Base-by-base conservation (phyloP, 2,329 filamentous ascomycete species). In the Claviceps paspali region DNA sequence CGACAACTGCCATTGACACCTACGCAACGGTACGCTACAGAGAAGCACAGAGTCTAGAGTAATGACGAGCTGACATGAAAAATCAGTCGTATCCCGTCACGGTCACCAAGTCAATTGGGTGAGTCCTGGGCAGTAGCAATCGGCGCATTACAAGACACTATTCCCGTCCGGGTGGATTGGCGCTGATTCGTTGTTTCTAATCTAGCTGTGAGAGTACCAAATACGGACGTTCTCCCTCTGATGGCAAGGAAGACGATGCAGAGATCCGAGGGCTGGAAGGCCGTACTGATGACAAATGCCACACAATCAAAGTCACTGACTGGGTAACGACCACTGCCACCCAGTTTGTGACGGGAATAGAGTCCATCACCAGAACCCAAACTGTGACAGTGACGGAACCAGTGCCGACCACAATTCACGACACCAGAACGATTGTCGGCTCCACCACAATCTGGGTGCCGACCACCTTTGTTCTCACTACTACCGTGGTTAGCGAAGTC, bases 71-170 rank as follows among this genome's bases (percentile, higher is more conserved):
- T 40, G 27, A 45, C 23, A n/a, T 19, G n/a, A 14, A 7, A 7
- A n/a, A 17, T 6, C 10, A 50, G 48, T 49, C 49, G 4, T 47
- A 43, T 23, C 45, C 47, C 4, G 36, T 50, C n/a, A 49, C 48
- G 7, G 33, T 47, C 1, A 50, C 47, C 8, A 35, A 35, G 14
- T 22, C 34, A 14, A 24, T 34, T 24, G 44, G 38, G 45, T 47
- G 33, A 37, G 45, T 41, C 3, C 23, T 26, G 26, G 14, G 19
- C 26, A 8, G 17, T 11, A n/a, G 23, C 12, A 28, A 19, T 11
- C 11, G 9, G 15, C 18, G 33, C 10, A 7, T n/a, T 4, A 27
- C 10, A 12, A 10, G 4, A 11, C 23, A 10, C 12, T 5, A 26
- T 17, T 26, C 11, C 10, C n/a, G 5, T 24, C 12, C 21, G 24